phyloP scores from a whole-genome alignment of 2,329 filamentous ascomycete species.

The Calonectria pseudoturangicola region DNA sequence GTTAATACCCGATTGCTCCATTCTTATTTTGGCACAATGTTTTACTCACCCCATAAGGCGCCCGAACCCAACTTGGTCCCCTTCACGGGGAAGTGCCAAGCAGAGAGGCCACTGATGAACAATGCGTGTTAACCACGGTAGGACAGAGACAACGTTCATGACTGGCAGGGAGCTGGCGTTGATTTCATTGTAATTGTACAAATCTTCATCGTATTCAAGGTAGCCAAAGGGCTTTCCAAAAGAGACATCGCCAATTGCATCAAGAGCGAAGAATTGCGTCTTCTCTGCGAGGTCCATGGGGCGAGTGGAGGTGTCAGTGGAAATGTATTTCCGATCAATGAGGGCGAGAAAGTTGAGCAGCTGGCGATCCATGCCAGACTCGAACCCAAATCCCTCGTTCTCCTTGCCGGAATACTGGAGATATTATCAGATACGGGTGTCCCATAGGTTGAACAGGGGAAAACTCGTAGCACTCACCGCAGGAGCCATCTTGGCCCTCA shows the following conservation, averaged over 20 bases:
- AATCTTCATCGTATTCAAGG: conserved; percentile 68
- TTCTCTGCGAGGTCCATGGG: conserved; percentile 70
- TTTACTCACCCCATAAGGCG: conserved; percentile 60
- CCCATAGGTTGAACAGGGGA: not conserved
- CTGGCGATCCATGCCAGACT: conserved; percentile 63
- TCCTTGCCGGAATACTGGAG: conserved; percentile 70
- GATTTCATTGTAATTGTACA: conserved; percentile 67
- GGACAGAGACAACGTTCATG: conserved; percentile 61
- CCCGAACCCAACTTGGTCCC: conserved; percentile 62
- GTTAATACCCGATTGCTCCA: conserved; percentile 10
- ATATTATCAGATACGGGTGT: not conserved
- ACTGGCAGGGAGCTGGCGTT: conserved; percentile 63
- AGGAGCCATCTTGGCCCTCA: conserved; percentile 66
- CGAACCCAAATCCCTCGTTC: conserved; percentile 65
- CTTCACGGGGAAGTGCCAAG: conserved; percentile 59
- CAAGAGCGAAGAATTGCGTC: conserved; percentile 71
- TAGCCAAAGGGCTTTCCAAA: conserved; percentile 72
- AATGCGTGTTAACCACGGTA: conserved; percentile 60
- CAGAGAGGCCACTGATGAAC: conserved; percentile 62
- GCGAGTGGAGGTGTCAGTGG: conserved; percentile 56
- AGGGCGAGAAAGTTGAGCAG: conserved; percentile 64
- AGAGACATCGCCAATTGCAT: conserved; percentile 71
- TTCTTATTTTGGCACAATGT: not conserved
- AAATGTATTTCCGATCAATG: conserved; percentile 68
- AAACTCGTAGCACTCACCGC: conserved; percentile 58